Evolutionary conservation across 2,329 filamentous ascomycete genomes (phyloP).

Genomic region (Alternaria tenuissima): DNA sequence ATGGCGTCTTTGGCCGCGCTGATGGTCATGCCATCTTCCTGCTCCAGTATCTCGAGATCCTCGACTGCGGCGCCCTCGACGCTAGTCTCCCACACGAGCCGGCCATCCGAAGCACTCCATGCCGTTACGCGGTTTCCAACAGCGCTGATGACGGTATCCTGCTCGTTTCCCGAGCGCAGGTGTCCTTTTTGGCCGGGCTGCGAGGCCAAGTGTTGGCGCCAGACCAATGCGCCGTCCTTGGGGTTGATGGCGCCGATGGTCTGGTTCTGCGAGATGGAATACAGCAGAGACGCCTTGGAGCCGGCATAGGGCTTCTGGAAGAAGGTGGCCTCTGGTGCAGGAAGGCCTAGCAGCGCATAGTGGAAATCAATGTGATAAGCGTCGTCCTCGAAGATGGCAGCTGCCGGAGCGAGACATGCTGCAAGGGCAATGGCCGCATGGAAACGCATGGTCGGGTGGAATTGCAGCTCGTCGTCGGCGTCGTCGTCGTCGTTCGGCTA

Average conservation of each 20-base stretch:
- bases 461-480: conserved; percentile 14
- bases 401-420: conserved; percentile 59
- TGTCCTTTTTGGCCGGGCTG: conserved; percentile 51
- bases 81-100: conserved; percentile 75
- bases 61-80: conserved; percentile 65
- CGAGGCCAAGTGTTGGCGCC: conserved; percentile 78
- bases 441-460: conserved; percentile 47
- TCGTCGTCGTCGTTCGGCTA: conserved; percentile 4
- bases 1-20: conserved; percentile 71
- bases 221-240: conserved; percentile 81
- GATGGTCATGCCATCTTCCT: conserved; percentile 64
- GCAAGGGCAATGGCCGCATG: conserved; percentile 46
- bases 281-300: conserved; percentile 88
- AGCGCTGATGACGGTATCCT: conserved; percentile 79
- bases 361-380: conserved; percentile 93
- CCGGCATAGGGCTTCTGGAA: conserved; percentile 86
- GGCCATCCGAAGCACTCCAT: conserved; percentile 85
- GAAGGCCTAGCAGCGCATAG: conserved; percentile 84
- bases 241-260: conserved; percentile 90
- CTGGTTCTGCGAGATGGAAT: conserved; percentile 85
- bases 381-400: conserved; percentile 87
- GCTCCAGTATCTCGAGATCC: conserved; percentile 80
- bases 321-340: conserved; percentile 85
- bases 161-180: conserved; percentile 78
- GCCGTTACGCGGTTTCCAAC: conserved; percentile 74